A percentile compares a stretch with the other conserved stretches of the same genome.
Evolutionary conservation across 495 filamentous ascomycete species (phyloP).

Genomic region (Aspergillus hancockii): DNA sequence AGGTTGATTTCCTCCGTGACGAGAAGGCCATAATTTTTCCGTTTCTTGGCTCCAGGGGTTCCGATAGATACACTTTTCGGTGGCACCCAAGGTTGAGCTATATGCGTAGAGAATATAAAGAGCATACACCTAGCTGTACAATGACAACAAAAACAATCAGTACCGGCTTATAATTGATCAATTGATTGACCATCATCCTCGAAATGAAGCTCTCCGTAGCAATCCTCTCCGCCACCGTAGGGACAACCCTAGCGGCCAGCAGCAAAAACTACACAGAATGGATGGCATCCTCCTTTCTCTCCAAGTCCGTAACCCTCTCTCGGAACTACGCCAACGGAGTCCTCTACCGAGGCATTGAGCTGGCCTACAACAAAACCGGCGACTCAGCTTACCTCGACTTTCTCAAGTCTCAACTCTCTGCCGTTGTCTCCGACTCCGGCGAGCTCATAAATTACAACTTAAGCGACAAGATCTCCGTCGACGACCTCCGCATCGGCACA

Average conservation of each 20-base stretch:
- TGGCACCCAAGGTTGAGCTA: not conserved
- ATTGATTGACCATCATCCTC: not conserved
- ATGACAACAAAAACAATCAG: not conserved
- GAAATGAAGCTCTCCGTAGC: not conserved
- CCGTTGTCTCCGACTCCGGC: conserved; percentile 12
- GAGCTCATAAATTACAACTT: conserved; percentile 10
- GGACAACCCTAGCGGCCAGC: not conserved
- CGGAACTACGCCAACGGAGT: conserved; percentile 13
- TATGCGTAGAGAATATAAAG: not conserved
- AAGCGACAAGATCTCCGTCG: conserved; percentile 12
- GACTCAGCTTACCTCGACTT: conserved; percentile 8
- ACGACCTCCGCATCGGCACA: conserved; percentile 17
- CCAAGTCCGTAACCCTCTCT: not conserved
- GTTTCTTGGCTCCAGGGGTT: not conserved
- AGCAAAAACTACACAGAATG: conserved; percentile 12
- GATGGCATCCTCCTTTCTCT: conserved; percentile 8
- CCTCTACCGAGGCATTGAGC: conserved; percentile 18
- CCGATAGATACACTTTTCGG: no score
- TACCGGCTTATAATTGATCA: not conserved
- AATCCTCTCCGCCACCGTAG: not conserved
- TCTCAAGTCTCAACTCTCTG: conserved; percentile 14
- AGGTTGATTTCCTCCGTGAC: not conserved
- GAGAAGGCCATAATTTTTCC: not conserved
- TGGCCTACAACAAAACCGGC: conserved; percentile 22
- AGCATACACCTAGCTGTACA: not conserved